phyloP scores from a whole-genome alignment of 805 yeast genomes.

The Scheffersomyces stipitis region DNA sequence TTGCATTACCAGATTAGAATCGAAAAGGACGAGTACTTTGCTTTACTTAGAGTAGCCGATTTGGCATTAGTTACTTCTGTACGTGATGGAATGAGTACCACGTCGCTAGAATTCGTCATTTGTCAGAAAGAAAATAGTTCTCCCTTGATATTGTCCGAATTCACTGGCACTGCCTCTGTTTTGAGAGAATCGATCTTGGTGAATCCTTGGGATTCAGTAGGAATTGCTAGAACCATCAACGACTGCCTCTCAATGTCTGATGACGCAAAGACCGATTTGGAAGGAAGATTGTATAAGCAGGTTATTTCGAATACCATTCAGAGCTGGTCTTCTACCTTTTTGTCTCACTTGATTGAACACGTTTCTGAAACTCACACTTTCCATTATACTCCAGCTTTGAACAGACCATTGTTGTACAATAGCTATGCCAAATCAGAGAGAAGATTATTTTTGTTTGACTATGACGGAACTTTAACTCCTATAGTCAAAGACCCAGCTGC shows the following conservation, averaged over 20 bases:
- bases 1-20: slow-evolving; percentile 91
- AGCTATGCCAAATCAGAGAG: slow-evolving; percentile 61
- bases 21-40: slow-evolving; percentile 84
- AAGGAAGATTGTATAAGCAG: slow-evolving; percentile 55
- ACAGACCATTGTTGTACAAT: slow-evolving; percentile 61
- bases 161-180: slow-evolving; percentile 82
- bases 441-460: slow-evolving; percentile 86
- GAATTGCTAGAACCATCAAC: slow-evolving; percentile 82
- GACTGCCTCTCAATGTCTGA: slow-evolving; percentile 59
- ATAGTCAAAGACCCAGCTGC: slow-evolving; percentile 98
- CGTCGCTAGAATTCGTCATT: slow-evolving; percentile 87
- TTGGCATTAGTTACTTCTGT: slow-evolving; percentile 85
- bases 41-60: slow-evolving; percentile 86
- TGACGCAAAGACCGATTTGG: slow-evolving; percentile 45
- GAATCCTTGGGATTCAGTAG: slow-evolving; percentile 97
- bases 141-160: slow-evolving; percentile 88
- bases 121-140: slow-evolving; percentile 73
- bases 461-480: slow-evolving; percentile 97
- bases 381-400: slow-evolving; percentile 69
- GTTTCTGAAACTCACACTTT: slow-evolving; percentile 39
- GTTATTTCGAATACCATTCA: slow-evolving; percentile 75
- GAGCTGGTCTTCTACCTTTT: slow-evolving; percentile 70
- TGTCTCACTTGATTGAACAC: slow-evolving; percentile 48
- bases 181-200: slow-evolving; percentile 74
- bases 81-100: slow-evolving; percentile 96